These are phyloP conservation scores for Piloderma croceum DNA, from an alignment of 768 basidiomycete genomes.

Conservation along the genomic window DNA sequence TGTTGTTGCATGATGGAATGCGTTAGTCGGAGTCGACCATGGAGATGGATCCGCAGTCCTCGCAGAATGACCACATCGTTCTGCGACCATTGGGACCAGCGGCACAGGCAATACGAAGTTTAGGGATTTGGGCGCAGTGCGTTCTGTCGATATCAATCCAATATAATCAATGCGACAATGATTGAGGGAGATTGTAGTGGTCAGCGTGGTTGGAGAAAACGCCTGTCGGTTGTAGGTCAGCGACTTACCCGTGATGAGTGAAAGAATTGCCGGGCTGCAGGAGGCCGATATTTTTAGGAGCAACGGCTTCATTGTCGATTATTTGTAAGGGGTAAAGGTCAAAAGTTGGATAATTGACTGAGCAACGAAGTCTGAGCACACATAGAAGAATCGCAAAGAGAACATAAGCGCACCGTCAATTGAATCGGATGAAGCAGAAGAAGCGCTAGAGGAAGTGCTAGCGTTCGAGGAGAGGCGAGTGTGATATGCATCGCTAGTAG, in stretches of 20 bases:
- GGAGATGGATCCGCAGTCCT: conserved; percentile 84
- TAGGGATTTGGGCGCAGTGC: conserved; percentile 75
- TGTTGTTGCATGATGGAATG: too few relatives aligned
- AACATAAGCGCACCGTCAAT: conserved; percentile 39
- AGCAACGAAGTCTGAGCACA: neutral
- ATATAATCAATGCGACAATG: conserved; percentile 1
- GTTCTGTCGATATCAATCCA: conserved; percentile 34
- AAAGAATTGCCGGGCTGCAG: conserved; percentile 60
- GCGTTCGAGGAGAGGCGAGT: conserved; percentile 60
- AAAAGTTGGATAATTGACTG: conserved; percentile 54
- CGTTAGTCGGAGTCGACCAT: conserved; percentile 77
- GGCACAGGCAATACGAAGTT: conserved; percentile 74
- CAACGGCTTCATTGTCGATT: conserved; percentile 41
- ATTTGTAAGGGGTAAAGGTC: conserved; percentile 55
- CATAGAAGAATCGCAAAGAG: neutral
- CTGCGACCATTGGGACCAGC: conserved; percentile 58
- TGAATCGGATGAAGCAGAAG: conserved; percentile 40
- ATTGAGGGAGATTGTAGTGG: conserved; percentile 1
- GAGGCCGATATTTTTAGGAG: conserved; percentile 53
- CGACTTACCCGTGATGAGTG: conserved; percentile 71
- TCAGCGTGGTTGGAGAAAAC: neutral
- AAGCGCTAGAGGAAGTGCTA: conserved; percentile 49
- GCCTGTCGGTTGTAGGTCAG: too few relatives aligned
- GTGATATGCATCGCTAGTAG: conserved; percentile 51
- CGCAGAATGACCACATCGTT: conserved; percentile 86